Evolutionary conservation across 164 flowering plant genomes (phyloP).

Genomic region (Magnolia kwangsiensis): DNA sequence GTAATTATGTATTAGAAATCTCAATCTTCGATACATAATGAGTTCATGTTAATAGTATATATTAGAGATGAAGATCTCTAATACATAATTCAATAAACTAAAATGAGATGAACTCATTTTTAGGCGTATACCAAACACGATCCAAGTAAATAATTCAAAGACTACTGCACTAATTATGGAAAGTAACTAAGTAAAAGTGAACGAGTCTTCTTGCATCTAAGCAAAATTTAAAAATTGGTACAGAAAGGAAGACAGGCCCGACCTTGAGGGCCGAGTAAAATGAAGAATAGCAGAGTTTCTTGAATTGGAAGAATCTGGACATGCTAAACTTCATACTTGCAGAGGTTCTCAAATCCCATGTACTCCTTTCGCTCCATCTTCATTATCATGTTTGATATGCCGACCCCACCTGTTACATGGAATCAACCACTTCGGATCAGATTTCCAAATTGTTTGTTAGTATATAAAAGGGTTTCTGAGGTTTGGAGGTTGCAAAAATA

Average conservation of each 20-base stretch:
- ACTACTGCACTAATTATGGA: too few relatives aligned
- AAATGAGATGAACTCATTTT: too few relatives aligned
- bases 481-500: too few relatives aligned
- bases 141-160: too few relatives aligned
- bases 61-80: too few relatives aligned
- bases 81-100: too few relatives aligned
- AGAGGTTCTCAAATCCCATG: slow-evolving; percentile 92
- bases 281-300: background rate
- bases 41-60: too few relatives aligned
- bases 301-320: background rate
- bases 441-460: background rate
- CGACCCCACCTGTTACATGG: slow-evolving; percentile 65
- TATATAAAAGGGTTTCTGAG: background rate
- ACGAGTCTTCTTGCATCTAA: background rate
- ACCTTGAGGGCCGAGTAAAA: background rate
- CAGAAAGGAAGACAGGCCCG: background rate
- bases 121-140: too few relatives aligned
- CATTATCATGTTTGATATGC: slow-evolving; percentile 68
- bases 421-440: background rate
- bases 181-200: too few relatives aligned
- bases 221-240: background rate
- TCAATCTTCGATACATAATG: too few relatives aligned
- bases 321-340: slow-evolving; percentile 24
- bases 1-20: too few relatives aligned
- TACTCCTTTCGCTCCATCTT: slow-evolving; percentile 59